Evolutionary conservation across 208 protist genomes (phyloP).

Genomic region (Crithidia expoeki): DNA sequence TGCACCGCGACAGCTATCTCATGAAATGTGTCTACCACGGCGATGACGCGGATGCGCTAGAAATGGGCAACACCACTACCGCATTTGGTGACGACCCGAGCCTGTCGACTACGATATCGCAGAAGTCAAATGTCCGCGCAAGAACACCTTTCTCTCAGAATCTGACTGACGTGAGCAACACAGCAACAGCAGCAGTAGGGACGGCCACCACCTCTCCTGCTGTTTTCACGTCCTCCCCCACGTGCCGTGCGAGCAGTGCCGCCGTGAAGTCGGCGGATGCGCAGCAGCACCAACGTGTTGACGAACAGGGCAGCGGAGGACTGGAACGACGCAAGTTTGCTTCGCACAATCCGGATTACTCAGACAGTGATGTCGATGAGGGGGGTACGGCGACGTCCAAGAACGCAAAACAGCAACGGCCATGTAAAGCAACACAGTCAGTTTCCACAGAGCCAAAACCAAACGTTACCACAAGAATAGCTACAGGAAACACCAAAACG

Average conservation of each 20-base stretch:
- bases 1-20: conserved; percentile 8
- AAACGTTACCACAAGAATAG: not conserved
- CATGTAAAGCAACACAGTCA: not conserved
- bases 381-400: not conserved
- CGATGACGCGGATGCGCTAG: conserved; percentile 3
- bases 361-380: conserved; percentile 17
- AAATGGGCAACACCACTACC: conserved; percentile 2
- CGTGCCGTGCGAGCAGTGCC: no score
- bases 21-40: not conserved
- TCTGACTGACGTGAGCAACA: not conserved
- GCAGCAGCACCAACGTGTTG: not conserved
- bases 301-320: not conserved
- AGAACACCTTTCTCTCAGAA: not conserved
- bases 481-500: conserved; percentile 2
- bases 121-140: not conserved
- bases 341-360: conserved; percentile 18
- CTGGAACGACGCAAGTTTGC: not conserved
- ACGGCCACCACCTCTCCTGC: not conserved
- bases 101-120: not conserved
- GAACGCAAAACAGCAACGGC: not conserved
- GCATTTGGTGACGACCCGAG: not conserved
- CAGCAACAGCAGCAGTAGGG: not conserved
- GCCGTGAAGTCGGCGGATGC: no score
- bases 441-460: not conserved
- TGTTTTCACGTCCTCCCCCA: no score